phyloP scores from a whole-genome alignment of 2,329 filamentous ascomycete genomes.

The Pestalotiopsis fici region DNA sequence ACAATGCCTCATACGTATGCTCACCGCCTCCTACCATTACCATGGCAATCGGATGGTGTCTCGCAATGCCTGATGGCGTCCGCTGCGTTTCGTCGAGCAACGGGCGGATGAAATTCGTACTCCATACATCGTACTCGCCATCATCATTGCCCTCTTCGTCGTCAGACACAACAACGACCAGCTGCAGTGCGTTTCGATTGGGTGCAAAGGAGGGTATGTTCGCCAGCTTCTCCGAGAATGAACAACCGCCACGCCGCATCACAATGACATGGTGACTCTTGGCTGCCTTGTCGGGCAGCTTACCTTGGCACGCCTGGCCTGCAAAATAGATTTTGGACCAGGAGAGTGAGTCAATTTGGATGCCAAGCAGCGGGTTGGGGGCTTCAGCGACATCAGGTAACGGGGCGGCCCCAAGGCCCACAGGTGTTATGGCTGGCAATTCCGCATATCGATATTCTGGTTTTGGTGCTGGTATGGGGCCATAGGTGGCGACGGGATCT shows the following conservation, averaged over 20 bases:
- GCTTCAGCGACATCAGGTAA: conserved; percentile 67
- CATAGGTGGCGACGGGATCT: conserved; percentile 39
- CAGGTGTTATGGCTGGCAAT: conserved; percentile 55
- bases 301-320: conserved; percentile 65
- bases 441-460: conserved; percentile 42
- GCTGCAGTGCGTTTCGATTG: conserved; percentile 62
- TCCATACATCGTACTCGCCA: conserved; percentile 24
- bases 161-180: conserved; percentile 77
- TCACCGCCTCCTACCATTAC: conserved; percentile 78
- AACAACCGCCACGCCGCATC: conserved; percentile 79
- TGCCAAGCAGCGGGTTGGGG: conserved; percentile 38
- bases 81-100: conserved; percentile 74
- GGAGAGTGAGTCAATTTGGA: conserved; percentile 48
- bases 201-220: conserved; percentile 82
- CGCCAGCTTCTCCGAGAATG: conserved; percentile 78
- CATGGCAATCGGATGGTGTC: conserved; percentile 76
- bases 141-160: conserved; percentile 45
- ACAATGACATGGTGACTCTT: conserved; percentile 75
- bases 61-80: conserved; percentile 67
- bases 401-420: conserved; percentile 64
- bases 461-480: conserved; percentile 31
- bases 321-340: conserved; percentile 76
- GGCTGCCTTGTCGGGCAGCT: conserved; percentile 51
- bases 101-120: conserved; percentile 52
- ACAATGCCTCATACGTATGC: conserved; percentile 64